A percentile compares a stretch with the other conserved stretches of the same genome.
Conservation (phyloP, 2,329 filamentous ascomycete species). For the Huntiella decipiens region DNA sequence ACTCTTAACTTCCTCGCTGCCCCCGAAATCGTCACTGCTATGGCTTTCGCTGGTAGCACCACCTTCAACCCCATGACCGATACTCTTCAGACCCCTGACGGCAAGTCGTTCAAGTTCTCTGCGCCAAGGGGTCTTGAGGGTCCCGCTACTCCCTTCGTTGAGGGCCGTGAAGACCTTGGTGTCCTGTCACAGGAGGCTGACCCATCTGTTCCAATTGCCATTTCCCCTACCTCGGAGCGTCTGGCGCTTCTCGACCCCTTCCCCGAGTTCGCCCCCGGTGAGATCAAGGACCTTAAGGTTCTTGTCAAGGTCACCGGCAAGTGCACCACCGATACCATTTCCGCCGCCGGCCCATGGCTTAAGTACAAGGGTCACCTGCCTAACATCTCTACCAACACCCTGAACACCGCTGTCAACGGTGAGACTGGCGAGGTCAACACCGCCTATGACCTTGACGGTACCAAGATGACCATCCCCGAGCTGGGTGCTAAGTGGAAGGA, state of each 20-base stretch:
- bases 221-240: constrained; percentile 74
- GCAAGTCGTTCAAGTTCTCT: constrained; percentile 67
- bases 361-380: constrained; percentile 98
- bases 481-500: constrained; percentile 71
- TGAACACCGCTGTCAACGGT: constrained; percentile 86
- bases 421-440: constrained; percentile 84
- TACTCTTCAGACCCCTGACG: constrained; percentile 58
- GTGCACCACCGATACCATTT: constrained; percentile 98
- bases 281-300: constrained; percentile 62
- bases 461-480: constrained; percentile 61
- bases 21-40: constrained; percentile 88
- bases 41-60: constrained; percentile 80
- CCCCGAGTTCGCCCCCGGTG: constrained; percentile 54
- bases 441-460: constrained; percentile 72
- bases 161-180: constrained; percentile 55
- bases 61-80: constrained; percentile 95
- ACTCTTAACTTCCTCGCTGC: constrained; percentile 99
- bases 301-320: constrained; percentile 95
- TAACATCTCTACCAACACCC: constrained; percentile 93
- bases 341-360: constrained; percentile 87
- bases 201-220: constrained; percentile 49
- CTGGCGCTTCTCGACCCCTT: constrained; percentile 87
- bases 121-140: constrained; percentile 54
- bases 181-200: constrained; percentile 57
- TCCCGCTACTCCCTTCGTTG: constrained; percentile 48